Conservation (phyloP, 345 rosid genomes). For the Heritiera littoralis region DNA sequence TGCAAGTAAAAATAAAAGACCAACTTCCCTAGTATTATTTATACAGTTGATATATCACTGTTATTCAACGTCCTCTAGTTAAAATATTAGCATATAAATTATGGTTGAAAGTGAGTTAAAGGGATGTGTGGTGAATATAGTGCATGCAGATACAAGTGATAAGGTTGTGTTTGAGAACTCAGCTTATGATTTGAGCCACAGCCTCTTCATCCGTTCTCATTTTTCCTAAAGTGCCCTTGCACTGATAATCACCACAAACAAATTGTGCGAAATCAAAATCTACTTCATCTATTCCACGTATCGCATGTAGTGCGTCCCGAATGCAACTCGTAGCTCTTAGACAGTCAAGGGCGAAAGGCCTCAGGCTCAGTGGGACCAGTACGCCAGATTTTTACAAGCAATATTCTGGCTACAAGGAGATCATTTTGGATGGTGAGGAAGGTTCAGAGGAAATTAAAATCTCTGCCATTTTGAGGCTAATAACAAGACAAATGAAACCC, state of each 20-base stretch:
- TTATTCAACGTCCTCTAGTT: conserved; percentile 15
- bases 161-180: conserved; percentile 37
- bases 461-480: conserved; percentile 5
- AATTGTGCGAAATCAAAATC: not conserved
- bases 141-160: conserved; percentile 41
- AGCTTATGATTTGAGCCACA: conserved; percentile 41
- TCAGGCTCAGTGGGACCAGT: conserved; percentile 10
- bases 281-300: not conserved
- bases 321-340: not conserved
- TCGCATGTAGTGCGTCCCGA: not conserved
- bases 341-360: not conserved
- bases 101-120: conserved; percentile 47
- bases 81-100: conserved; percentile 14
- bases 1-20: not conserved
- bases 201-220: conserved; percentile 12
- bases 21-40: not conserved
- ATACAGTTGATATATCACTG: not conserved
- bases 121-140: conserved; percentile 60
- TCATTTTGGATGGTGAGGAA: conserved; percentile 22
- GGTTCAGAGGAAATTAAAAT: conserved; percentile 22
- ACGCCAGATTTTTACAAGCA: conserved; percentile 10
- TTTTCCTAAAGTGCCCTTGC: conserved; percentile 15
- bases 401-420: conserved; percentile 26
- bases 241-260: conserved; percentile 4
- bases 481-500: not conserved